Evolutionary conservation across 2,329 filamentous ascomycete genomes (phyloP).

Genomic region (Aspergillus bombycis): DNA sequence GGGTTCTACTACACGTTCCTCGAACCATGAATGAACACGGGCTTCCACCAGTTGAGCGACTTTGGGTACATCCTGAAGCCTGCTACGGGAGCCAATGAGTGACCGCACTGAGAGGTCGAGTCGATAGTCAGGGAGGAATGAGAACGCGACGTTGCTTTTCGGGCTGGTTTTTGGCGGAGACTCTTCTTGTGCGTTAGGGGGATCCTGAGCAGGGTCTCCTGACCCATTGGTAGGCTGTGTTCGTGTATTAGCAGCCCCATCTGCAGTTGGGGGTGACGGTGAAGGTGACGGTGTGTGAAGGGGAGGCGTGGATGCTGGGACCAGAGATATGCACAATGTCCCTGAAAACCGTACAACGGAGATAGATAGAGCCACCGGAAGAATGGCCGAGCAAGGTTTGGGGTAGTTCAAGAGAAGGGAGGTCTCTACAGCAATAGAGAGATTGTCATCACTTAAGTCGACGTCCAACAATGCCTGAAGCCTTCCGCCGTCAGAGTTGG

Average conservation of each 20-base stretch:
- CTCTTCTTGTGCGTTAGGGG: conserved; percentile 1
- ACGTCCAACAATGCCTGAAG: conserved; percentile 97
- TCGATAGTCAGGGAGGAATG: conserved; percentile 71
- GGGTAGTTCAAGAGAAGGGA: conserved; percentile 94
- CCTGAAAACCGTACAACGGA: conserved; percentile 93
- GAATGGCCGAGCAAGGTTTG: conserved; percentile 80
- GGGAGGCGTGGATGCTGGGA: conserved; percentile 62
- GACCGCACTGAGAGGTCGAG: conserved; percentile 68
- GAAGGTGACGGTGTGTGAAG: conserved; percentile 40
- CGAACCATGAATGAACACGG: conserved; percentile 68
- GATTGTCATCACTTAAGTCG: conserved; percentile 86
- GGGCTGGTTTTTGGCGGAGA: conserved; percentile 58
- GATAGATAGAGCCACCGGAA: conserved; percentile 89
- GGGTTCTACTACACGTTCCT: conserved; percentile 67
- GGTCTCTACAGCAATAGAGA: conserved; percentile 92
- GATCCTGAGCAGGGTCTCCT: conserved; percentile 9
- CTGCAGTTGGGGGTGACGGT: conserved; percentile 30
- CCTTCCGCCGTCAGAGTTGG: conserved; percentile 66
- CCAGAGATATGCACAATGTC: conserved; percentile 89
- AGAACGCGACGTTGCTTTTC: conserved; percentile 86
- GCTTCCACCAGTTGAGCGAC: conserved; percentile 68
- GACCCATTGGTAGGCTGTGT: conserved; percentile 17
- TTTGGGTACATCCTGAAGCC: conserved; percentile 68
- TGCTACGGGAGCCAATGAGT: conserved; percentile 64
- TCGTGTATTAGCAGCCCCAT: conserved; percentile 11